A percentile compares a stretch with the other conserved stretches of the same genome.
Conservation (phyloP, 176 grass and related monocot genomes). For the Elaeis guineensis region DNA sequence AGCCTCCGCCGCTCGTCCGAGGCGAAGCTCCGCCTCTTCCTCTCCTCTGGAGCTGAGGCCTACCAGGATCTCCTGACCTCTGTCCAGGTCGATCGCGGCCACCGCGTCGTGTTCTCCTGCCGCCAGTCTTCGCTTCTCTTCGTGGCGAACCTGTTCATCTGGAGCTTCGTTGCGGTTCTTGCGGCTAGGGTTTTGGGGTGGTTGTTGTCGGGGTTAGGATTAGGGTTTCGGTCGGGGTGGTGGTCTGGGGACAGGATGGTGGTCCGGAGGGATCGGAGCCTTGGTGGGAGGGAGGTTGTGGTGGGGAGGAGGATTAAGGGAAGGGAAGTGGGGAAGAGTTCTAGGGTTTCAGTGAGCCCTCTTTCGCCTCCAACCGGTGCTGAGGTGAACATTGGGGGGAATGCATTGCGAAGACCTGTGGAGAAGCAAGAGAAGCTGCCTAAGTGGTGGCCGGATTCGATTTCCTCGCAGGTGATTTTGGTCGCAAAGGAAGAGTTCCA, state of each 20-base stretch:
- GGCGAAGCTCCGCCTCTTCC: slow-evolving; percentile 37
- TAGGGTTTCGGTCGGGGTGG: slow-evolving; percentile 17
- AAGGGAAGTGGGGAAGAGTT: slow-evolving; percentile 1
- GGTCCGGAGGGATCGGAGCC: slow-evolving; percentile 51
- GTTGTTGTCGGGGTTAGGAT: background rate
- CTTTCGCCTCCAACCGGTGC: slow-evolving; percentile 14
- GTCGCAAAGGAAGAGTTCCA: slow-evolving; percentile 20
- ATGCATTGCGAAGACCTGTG: slow-evolving; percentile 2
- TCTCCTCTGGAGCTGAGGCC: slow-evolving; percentile 34
- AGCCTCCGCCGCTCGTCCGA: slow-evolving; percentile 33
- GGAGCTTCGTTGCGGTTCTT: slow-evolving; percentile 31
- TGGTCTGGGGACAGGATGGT: slow-evolving; percentile 6
- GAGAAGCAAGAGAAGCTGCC: slow-evolving; percentile 25
- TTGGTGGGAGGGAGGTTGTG: slow-evolving; percentile 63
- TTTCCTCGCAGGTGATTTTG: slow-evolving; percentile 3
- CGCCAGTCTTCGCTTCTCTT: slow-evolving; percentile 51
- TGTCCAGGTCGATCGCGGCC: slow-evolving; percentile 35
- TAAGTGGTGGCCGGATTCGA: slow-evolving; percentile 43
- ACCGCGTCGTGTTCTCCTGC: slow-evolving; percentile 54
- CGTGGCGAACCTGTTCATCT: slow-evolving; percentile 30
- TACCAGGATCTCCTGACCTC: slow-evolving; percentile 45
- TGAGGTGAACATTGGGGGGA: background rate
- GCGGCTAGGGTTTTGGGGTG: slow-evolving; percentile 28
- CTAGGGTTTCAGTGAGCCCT: slow-evolving; percentile 17
- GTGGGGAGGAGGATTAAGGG: slow-evolving; percentile 22